Percentiles rank a stretch among this genome's conserved stretches.
These are phyloP conservation scores for Boletus insuetus DNA, from an alignment of 768 basidiomycete genomes.

Conservation along the genomic window DNA sequence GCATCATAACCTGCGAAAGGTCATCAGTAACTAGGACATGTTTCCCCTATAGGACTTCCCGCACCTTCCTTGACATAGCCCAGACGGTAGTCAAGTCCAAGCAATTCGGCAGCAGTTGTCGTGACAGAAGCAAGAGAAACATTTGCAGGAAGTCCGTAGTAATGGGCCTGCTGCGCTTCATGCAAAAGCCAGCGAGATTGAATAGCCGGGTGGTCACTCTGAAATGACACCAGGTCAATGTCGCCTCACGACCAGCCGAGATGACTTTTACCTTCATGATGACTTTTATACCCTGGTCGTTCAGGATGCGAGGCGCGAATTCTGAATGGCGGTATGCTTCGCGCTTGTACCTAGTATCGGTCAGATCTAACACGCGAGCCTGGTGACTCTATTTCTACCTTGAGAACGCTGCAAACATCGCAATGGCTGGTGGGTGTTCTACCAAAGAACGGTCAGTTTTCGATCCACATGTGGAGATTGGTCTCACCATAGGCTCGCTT, in stretches of 20 bases:
- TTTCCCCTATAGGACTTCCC: background rate
- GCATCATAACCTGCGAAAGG: constrained; percentile 62
- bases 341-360: constrained; percentile 46
- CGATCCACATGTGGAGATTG: background rate
- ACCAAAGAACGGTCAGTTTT: background rate
- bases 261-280: constrained; percentile 44
- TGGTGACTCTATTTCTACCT: constrained; percentile 26
- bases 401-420: constrained; percentile 64
- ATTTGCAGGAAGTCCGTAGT: constrained; percentile 71
- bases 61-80: constrained; percentile 67
- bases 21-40: constrained; percentile 1
- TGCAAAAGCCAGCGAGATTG: constrained; percentile 76
- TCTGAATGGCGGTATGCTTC: constrained; percentile 56
- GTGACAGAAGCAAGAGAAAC: constrained; percentile 75
- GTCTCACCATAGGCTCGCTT: constrained; percentile 61
- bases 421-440: constrained; percentile 61
- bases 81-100: constrained; percentile 79
- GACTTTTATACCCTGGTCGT: constrained; percentile 47
- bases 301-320: constrained; percentile 53
- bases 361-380: background rate
- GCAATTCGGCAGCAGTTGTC: constrained; percentile 63
- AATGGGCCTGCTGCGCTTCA: constrained; percentile 83
- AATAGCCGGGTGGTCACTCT: constrained; percentile 67
- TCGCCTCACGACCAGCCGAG: background rate
- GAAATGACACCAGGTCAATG: background rate